Evolutionary conservation across 192 early-diverging fungal genomes (phyloP), one percentile per base, ranked within the genome.

Genomic region (Spinellus fusiger): DNA sequence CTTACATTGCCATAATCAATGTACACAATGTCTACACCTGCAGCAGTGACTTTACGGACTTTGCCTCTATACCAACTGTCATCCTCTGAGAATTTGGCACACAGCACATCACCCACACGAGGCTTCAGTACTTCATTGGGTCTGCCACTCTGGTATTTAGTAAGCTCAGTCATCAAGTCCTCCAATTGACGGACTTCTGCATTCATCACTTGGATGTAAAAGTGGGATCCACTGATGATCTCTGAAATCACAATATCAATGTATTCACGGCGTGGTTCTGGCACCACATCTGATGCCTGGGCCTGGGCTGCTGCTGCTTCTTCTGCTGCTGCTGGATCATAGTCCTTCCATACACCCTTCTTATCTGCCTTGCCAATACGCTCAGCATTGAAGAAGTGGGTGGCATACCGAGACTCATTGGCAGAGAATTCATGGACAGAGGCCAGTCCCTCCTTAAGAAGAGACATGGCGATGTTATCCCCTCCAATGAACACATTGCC

Each of bases 1-100:
- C 73, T 62, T 78, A 76, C 74, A 76, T 99, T 99, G 49, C 96
- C 96, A 77, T 92, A 97, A 77, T 99, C 96, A 47, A 96, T 73
- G 70, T 96, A 99, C 5, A 84, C 59, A 2, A 99, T 88, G 34
- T 89, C 77, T 53, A 79, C 86, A 64, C 67, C 83, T 12, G 81
- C 87, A 1, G 81, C 62, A 33, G 87, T 68, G 15, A 80, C 73
- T 53, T 81, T 82, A 34, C 78, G 73, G 16, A 99, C 80, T 59
- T 86, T 85, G 31, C 93, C 96, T 35, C 96, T 89, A 66, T 95
- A 94, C 90, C 94, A 95, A 64, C 84, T 76, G 54, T 92, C 80
- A 63, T 95, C 95, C 62, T 79, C 86, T 0, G 92, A 86, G 80
- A 95, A 97, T 71, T 91, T 84, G 20, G 90, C 95, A 63, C 85